Evolutionary conservation across 2,329 filamentous ascomycete genomes (phyloP).

Genomic region (Fusarium albosuccineum): DNA sequence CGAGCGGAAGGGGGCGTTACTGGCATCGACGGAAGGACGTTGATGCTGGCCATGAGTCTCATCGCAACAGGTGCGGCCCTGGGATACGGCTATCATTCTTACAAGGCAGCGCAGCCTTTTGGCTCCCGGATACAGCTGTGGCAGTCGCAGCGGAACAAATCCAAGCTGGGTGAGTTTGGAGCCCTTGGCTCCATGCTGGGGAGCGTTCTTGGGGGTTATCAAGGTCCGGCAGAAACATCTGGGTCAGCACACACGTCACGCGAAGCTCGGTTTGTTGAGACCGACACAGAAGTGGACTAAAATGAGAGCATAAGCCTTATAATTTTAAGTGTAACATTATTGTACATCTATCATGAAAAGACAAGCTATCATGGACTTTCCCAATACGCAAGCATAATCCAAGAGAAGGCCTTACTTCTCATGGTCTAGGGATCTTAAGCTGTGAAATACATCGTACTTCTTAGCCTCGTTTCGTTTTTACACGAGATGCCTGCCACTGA

Average conservation of each 20-base stretch:
- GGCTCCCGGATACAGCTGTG: slow-evolving; percentile 61
- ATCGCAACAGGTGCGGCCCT: slow-evolving; percentile 55
- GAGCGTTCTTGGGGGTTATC: slow-evolving; percentile 49
- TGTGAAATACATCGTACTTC: slow-evolving; percentile 13
- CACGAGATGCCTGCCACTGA: background rate
- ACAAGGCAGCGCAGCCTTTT: slow-evolving; percentile 59
- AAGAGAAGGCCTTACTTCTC: slow-evolving; percentile 31
- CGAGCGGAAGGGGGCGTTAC: slow-evolving; percentile 50
- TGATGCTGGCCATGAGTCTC: slow-evolving; percentile 51
- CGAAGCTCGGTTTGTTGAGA: slow-evolving; percentile 50
- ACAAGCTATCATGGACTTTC: slow-evolving; percentile 15
- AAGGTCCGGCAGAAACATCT: slow-evolving; percentile 27
- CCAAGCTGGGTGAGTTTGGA: slow-evolving; percentile 59
- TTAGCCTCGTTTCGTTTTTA: background rate
- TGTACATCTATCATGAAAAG: slow-evolving; percentile 34
- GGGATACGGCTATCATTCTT: slow-evolving; percentile 56
- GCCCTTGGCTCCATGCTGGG: slow-evolving; percentile 61
- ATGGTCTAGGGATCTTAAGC: slow-evolving; percentile 28
- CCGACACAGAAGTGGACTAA: slow-evolving; percentile 54
- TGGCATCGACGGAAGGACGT: slow-evolving; percentile 50
- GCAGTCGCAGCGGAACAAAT: slow-evolving; percentile 48
- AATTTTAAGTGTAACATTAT: slow-evolving; percentile 32
- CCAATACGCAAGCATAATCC: slow-evolving; percentile 9
- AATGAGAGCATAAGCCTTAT: slow-evolving; percentile 1
- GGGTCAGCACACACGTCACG: slow-evolving; percentile 21